Base-by-base conservation (phyloP, 169 alveolate species). In the Eimeria praecox region DNA sequence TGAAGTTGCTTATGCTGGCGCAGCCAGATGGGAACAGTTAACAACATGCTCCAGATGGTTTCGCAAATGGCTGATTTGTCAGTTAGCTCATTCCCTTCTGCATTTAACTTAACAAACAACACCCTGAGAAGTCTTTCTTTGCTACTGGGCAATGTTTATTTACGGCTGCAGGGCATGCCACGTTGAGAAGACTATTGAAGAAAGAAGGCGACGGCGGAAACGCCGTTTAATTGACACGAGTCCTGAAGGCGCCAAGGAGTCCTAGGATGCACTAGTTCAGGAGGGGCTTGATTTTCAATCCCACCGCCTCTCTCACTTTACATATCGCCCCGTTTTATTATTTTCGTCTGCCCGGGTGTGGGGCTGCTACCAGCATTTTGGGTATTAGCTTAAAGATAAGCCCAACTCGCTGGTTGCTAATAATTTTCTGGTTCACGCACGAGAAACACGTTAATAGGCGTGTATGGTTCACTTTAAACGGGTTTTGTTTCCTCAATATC, bases 131-230 rank as follows among this genome's bases (percentile, higher is more conserved):
- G 49, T 14, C 27, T 8, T 2, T 35, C 4, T 0, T 33, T 69
- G 49, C 80, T 24, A 10, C 35, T 33, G 80, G 49, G 35, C 46
- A 27, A 35, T n/a, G 33, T 12, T 27, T n/a, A 1, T 64, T 64
- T n/a, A 64, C 75, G 40, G 35, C 44, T 33, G 73, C 66, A 86
- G 93, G 27, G 93, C 82, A 1, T 86, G 93, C 42, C 93, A 86
- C 33, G 4, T 86, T 80, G 93, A 86, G 93, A 86, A 86, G 69
- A 86, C 82, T 18, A 54, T 86, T 40, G 80, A 86, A 59, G 93
- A 86, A 40, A 40, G 93, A 40, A 86, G 64, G n/a, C 73, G 77
- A 35, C 64, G 93, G 40, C 93, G 69, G 93, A 86, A 86, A 38
- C 93, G 80, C 82, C 93, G 93, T 52, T 24, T 49, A 18, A 30